Evolutionary conservation across 192 early-diverging fungal species (phyloP), one percentile per base, ranked within the genome.

Genomic region (Gamsiella multidivaricata): DNA sequence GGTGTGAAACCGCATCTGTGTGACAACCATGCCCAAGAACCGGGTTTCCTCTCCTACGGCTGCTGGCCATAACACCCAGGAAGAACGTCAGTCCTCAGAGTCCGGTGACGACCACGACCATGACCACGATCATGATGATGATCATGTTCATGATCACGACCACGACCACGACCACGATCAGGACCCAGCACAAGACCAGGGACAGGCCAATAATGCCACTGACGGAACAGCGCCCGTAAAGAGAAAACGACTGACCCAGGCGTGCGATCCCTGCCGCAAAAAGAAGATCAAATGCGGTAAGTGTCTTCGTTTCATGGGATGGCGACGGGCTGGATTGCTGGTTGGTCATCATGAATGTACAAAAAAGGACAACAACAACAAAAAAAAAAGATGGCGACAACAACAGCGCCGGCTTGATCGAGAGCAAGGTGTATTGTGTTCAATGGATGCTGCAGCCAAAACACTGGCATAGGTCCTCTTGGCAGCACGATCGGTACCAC

Each of bases 241-340:
- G 65, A 69, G 91, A 31, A 93, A 89, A 61, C 66, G 91, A 28
- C 68, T 89, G 22, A 91, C 89, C 5, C 89, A 91, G 67, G 91
- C 91, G 37, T 93, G 91, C 57, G 90, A 91, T 51, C 82, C 84
- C 5, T 93, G 91, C 61, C 83, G 90, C 58, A 88, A 89, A 56
- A 93, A 94, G 85, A 94, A 94, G 62, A 82, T 83, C 52, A 81
- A 82, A 49, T 85, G 83, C 45, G 73, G 82, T 80, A 78, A 6
- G 65, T 78, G 26, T 53, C 23, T 29, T 28, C 25, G 51, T 4
- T 0, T 43, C 31, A 22, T 41, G 46, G 28, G 31, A 23, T 3
- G 45, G 31, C 23, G 18, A 34, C 31, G 18, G 6, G 20, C 12
- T 46, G 32, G 29, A 33, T 36, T 70, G 36, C 12, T 32, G 58